These are phyloP conservation scores for Kuraishia molischiana DNA, from an alignment of 805 yeast genomes.

Conservation along the genomic window DNA sequence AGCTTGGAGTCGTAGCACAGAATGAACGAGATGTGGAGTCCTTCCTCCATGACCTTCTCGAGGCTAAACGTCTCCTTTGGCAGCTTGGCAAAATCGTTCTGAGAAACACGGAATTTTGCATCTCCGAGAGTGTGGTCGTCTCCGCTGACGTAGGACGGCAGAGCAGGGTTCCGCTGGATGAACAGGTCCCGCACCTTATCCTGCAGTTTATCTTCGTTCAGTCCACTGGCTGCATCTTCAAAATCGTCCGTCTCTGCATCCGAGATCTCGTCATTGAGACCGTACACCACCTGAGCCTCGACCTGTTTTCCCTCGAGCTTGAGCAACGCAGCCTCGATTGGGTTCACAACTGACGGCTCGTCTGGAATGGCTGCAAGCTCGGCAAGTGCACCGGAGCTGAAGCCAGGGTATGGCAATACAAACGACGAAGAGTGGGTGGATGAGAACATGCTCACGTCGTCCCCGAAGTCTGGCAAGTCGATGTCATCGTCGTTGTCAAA, in stretches of 20 bases:
- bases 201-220: conserved; percentile 21
- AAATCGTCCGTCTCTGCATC: not conserved
- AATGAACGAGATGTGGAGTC: conserved; percentile 73
- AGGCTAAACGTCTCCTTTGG: conserved; percentile 17
- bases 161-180: conserved; percentile 6
- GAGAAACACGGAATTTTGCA: not conserved
- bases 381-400: conserved; percentile 50
- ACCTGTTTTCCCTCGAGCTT: conserved; percentile 65
- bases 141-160: conserved; percentile 4
- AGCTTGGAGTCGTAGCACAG: conserved; percentile 58
- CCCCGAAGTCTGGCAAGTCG: conserved; percentile 3
- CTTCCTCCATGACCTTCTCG: conserved; percentile 30
- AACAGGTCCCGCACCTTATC: conserved; percentile 22
- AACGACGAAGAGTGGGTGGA: conserved; percentile 19
- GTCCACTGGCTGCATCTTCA: not conserved
- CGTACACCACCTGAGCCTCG: conserved; percentile 8
- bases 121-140: conserved; percentile 1
- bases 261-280: conserved; percentile 17
- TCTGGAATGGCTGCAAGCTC: conserved; percentile 83
- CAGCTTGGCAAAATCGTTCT: not conserved
- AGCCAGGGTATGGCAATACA: conserved; percentile 33
- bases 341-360: conserved; percentile 58
- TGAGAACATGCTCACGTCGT: conserved; percentile 15
- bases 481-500: conserved; percentile 3
- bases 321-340: conserved; percentile 61